A percentile compares a stretch with the other conserved stretches of the same genome.
These are phyloP conservation scores for Paecilomyces fulvus DNA, from an alignment of 2,329 filamentous ascomycete species.

Conservation along the genomic window DNA sequence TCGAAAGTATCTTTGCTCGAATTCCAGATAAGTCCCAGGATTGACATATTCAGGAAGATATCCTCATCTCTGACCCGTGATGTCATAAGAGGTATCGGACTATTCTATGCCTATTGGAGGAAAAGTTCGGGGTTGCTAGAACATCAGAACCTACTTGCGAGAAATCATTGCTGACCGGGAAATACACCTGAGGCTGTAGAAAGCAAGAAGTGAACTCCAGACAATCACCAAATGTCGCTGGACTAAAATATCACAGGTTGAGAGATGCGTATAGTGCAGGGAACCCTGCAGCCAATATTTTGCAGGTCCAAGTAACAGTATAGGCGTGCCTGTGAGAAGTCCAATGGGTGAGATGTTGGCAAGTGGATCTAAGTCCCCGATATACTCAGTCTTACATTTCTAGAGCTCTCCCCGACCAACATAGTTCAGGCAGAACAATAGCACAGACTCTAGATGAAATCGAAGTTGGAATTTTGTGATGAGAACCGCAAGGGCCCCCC, in stretches of 20 bases:
- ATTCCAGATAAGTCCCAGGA: no score
- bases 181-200: no score
- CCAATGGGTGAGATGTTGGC: neutral
- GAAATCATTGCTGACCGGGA: no score
- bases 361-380: neutral
- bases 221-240: neutral
- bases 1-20: no score
- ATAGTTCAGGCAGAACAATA: neutral
- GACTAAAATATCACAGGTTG: neutral
- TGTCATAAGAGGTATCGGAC: no score
- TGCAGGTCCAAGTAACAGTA: neutral
- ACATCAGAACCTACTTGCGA: no score
- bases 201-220: no score
- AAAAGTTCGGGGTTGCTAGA: no score
- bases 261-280: neutral
- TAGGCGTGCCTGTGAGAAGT: neutral
- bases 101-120: no score
- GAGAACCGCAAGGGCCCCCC: neutral
- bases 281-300: neutral
- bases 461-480: neutral
- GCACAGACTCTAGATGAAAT: neutral
- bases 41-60: no score
- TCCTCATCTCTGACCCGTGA: no score
- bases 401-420: neutral
- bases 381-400: neutral